These are phyloP conservation scores for Orobanche coerulescens DNA, from an alignment of 257 asterid species.

Conservation along the genomic window DNA sequence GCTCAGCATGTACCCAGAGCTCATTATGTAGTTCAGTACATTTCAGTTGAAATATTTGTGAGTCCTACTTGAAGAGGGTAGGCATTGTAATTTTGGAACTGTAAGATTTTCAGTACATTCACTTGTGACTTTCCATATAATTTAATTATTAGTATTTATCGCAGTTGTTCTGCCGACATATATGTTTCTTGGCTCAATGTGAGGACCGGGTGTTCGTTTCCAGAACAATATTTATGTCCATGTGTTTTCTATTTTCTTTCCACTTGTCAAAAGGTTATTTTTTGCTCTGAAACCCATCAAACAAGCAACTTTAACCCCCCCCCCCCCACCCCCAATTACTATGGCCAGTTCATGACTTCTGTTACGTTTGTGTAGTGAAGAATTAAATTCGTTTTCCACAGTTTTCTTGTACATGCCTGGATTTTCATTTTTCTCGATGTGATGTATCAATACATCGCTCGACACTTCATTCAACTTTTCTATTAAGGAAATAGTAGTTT, in stretches of 20 bases:
- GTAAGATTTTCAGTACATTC: background rate
- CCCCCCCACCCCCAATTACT: background rate
- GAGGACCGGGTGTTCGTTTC: background rate
- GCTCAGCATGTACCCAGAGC: background rate
- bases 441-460: background rate
- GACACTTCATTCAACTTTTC: background rate
- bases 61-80: background rate
- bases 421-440: slow-evolving; percentile 1
- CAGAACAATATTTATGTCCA: slow-evolving; percentile 2
- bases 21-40: background rate
- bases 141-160: background rate
- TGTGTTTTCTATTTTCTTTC: background rate
- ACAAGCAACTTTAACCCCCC: too few relatives aligned
- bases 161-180: background rate
- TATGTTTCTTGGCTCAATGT: background rate
- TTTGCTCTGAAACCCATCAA: background rate
- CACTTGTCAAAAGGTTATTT: background rate
- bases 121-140: background rate
- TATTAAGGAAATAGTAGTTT: background rate
- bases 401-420: background rate
- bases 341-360: background rate
- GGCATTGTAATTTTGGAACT: background rate
- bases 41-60: background rate
- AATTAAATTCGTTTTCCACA: slow-evolving; percentile 4
- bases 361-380: background rate